Evolutionary conservation across 371 early-diverging fungal genomes (phyloP).

Genomic region (Parasitella parasitica): DNA sequence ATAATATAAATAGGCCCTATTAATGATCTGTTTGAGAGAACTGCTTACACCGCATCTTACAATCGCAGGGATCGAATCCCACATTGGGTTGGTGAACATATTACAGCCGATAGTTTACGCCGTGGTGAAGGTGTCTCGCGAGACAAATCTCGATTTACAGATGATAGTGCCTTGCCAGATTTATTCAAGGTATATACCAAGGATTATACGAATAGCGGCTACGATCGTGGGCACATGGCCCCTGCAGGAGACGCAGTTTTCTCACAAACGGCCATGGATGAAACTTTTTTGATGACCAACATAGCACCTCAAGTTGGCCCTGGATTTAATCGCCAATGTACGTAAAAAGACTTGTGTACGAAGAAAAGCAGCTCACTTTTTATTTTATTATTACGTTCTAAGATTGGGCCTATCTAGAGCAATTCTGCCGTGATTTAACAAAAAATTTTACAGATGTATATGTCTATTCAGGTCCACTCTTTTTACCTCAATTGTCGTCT

Average conservation of each 20-base stretch:
- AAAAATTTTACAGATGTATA: slow-evolving; percentile 66
- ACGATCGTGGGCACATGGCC: slow-evolving; percentile 82
- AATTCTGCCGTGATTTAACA: slow-evolving; percentile 69
- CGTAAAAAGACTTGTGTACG: slow-evolving; percentile 3
- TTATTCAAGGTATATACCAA: slow-evolving; percentile 61
- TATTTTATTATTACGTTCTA: not conserved
- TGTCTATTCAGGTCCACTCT: slow-evolving; percentile 77
- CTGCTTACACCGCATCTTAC: slow-evolving; percentile 57
- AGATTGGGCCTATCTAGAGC: slow-evolving; percentile 76
- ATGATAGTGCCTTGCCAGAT: slow-evolving; percentile 58
- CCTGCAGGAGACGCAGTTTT: slow-evolving; percentile 75
- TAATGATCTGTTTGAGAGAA: slow-evolving; percentile 47
- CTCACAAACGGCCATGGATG: slow-evolving; percentile 65
- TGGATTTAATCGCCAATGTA: slow-evolving; percentile 76
- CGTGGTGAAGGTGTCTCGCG: slow-evolving; percentile 56
- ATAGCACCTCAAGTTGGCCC: slow-evolving; percentile 80
- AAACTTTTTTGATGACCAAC: slow-evolving; percentile 75
- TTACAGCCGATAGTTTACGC: slow-evolving; percentile 62
- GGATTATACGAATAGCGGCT: slow-evolving; percentile 73
- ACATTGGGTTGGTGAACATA: slow-evolving; percentile 81
- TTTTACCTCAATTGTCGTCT: slow-evolving; percentile 57
- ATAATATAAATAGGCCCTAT: slow-evolving; percentile 44
- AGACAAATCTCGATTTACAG: slow-evolving; percentile 61
- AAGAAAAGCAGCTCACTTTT: too few species aligned
- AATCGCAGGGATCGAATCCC: slow-evolving; percentile 77